These are phyloP conservation scores for Fistulifera pelliculosa DNA, from an alignment of 108 stramenopile genomes.

Conservation along the genomic window DNA sequence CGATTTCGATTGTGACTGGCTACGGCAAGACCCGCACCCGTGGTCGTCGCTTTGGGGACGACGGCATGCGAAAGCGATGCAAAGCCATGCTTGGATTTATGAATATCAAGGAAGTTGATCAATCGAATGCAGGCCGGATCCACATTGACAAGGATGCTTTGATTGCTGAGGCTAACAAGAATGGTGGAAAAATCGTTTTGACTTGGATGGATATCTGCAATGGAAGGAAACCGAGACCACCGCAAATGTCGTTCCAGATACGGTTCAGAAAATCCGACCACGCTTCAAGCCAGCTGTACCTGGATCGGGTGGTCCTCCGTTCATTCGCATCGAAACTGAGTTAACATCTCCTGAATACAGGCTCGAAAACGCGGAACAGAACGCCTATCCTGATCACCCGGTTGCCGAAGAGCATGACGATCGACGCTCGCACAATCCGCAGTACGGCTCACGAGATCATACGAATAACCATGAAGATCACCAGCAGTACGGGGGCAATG, in stretches of 20 bases:
- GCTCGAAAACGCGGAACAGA: conserved; percentile 25
- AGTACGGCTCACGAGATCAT: too few relatives aligned
- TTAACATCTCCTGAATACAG: conserved; percentile 24
- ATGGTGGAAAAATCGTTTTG: conserved; percentile 72
- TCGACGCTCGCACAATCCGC: too few relatives aligned
- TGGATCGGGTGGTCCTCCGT: conserved; percentile 29
- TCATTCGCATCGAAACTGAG: conserved; percentile 29
- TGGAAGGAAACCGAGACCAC: conserved; percentile 38
- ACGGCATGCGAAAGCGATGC: conserved; percentile 78
- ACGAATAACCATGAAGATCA: too few relatives aligned
- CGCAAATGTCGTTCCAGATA: conserved; percentile 46
- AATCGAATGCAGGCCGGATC: conserved; percentile 75
- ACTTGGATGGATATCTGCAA: conserved; percentile 43
- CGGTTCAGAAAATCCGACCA: conserved; percentile 58
- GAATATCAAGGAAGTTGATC: conserved; percentile 60
- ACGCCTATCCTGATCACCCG: background rate
- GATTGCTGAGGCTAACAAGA: conserved; percentile 45
- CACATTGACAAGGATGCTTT: conserved; percentile 64
- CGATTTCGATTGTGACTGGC: conserved; percentile 85
- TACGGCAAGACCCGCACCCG: conserved; percentile 77
- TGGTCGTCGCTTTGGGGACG: conserved; percentile 66
- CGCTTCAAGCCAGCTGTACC: conserved; percentile 36
- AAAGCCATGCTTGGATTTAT: conserved; percentile 78
- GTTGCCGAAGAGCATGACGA: too few relatives aligned
- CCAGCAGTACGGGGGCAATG: too few relatives aligned